Base-by-base conservation (phyloP, 345 rosid genomes). In the Salix dunnii region DNA sequence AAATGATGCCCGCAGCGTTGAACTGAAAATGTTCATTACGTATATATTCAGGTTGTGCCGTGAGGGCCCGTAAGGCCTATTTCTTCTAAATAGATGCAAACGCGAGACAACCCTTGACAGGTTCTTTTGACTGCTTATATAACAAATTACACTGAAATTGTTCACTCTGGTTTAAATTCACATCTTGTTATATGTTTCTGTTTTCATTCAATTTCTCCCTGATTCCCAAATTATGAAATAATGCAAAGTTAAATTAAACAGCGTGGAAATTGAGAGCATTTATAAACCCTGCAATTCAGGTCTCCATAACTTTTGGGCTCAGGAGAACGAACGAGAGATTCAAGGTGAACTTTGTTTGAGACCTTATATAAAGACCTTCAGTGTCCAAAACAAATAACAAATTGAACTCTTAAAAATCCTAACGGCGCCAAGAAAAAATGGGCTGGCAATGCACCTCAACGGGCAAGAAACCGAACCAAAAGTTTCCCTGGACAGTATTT, bases 251-350 rank as follows among this genome's bases (percentile, higher is more conserved):
- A 2, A 11, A 76, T 27, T 7, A 38, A 30, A 33, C 7, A 68
- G 2, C 11, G 38, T 33, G 40, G 53, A 65, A 46, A 65, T 1
- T 7, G 62, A 70, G 42, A 75, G 75, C 80, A 55, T 68, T 72
- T 16, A 51, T 35, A 11, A 55, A 72, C 85, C 67, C 90, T 81
- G 84, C 84, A 87, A 88, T 74, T 86, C 85, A 86, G 86, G 86
- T 86, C 87, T 84, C 86, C 86, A 82, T 12, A 48, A 21, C 20
- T 38, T 83, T 75, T n/a, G n/a, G n/a, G 72, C 87, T 87, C 92
- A 79, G 89, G 82, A 89, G 92, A 86, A 87, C 79, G 84, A 87
- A 84, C 2, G 31, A 30, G n/a, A 83, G 89, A 80, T 83, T 76
- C 14, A 42, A 11, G 31, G 36, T 74, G 49, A 55, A 77, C 89